Conservation (phyloP, 306 rosid species). For the Pueraria montana region DNA sequence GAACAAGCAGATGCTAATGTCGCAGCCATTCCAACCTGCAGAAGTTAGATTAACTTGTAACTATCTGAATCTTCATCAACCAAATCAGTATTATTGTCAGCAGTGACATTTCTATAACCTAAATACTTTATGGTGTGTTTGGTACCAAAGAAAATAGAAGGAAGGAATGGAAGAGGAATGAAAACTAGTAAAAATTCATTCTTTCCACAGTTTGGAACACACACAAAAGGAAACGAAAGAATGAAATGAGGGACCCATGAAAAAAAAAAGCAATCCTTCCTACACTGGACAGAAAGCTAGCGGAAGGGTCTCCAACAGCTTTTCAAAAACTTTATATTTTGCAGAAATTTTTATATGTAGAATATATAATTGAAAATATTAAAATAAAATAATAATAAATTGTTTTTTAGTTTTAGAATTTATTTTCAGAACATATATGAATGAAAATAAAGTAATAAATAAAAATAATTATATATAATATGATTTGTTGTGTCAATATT, state of each 20-base stretch:
- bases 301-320: background rate
- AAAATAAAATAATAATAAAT: background rate
- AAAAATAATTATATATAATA: background rate
- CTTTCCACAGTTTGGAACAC: background rate
- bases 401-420: too few relatives aligned
- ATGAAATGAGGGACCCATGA: background rate
- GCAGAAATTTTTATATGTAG: background rate
- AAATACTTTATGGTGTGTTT: background rate
- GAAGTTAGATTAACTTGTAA: slow-evolving; percentile 42
- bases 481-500: background rate
- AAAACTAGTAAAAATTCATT: background rate
- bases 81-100: slow-evolving; percentile 28
- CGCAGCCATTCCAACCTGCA: slow-evolving; percentile 99
- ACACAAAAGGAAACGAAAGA: background rate
- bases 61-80: slow-evolving; percentile 36
- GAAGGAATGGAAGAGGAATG: background rate
- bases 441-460: background rate
- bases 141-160: background rate
- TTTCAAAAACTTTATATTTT: background rate
- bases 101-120: slow-evolving; percentile 28
- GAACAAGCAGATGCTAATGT: slow-evolving; percentile 97
- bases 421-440: background rate
- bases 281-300: background rate
- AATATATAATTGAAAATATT: background rate
- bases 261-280: background rate